phyloP scores from a whole-genome alignment of 805 yeast genomes.

The Yamadazyma paraphyllophila region DNA sequence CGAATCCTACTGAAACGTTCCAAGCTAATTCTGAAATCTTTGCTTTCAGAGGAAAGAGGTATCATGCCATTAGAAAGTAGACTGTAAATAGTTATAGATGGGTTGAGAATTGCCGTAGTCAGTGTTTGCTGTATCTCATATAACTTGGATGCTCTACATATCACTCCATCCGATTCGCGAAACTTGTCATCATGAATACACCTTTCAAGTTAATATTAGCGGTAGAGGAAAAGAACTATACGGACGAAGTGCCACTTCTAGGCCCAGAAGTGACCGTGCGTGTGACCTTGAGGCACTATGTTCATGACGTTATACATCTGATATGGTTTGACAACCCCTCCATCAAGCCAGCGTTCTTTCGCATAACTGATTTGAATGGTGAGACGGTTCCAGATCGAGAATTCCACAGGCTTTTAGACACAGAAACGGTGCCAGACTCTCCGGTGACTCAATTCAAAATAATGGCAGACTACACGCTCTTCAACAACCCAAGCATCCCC shows the following conservation, averaged over 20 bases:
- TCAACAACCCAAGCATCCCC: conserved; percentile 19
- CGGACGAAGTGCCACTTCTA: not conserved
- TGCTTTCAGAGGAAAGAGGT: conserved; percentile 95
- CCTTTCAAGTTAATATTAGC: conserved; percentile 16
- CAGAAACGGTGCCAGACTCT: conserved; percentile 8
- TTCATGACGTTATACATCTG: conserved; percentile 24
- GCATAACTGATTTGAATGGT: conserved; percentile 2
- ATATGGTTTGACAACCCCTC: conserved; percentile 29
- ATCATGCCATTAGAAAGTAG: conserved; percentile 64
- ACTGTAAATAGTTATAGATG: conserved; percentile 1
- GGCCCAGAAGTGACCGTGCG: conserved; percentile 14
- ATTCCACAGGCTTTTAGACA: conserved; percentile 11
- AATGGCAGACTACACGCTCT: conserved; percentile 25
- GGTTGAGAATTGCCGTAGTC: not conserved
- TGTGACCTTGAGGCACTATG: conserved; percentile 23
- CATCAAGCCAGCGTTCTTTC: conserved; percentile 26
- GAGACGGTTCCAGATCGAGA: conserved; percentile 11
- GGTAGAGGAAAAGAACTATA: conserved; percentile 10
- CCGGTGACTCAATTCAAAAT: conserved; percentile 13
- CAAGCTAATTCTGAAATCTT: conserved; percentile 87
- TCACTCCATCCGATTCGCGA: not conserved
- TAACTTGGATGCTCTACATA: no score
- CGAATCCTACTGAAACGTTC: conserved; percentile 89
- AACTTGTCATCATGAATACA: conserved; percentile 17
- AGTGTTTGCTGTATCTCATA: no score